Conservation (phyloP, 305 asterid species). For the Fraxinus platypoda region DNA sequence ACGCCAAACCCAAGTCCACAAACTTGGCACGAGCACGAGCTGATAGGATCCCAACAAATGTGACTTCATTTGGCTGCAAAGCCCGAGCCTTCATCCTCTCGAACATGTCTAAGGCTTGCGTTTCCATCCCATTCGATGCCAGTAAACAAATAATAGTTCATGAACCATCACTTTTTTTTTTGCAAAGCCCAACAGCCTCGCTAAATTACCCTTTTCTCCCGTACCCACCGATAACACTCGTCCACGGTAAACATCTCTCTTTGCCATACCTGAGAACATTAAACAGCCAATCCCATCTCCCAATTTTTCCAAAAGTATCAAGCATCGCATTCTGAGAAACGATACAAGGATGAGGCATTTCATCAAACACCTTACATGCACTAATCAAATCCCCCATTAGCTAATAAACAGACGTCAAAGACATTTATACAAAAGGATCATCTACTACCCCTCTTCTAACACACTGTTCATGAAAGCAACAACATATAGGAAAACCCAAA, state of each 20-base stretch:
- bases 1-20: constrained; percentile 53
- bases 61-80: constrained; percentile 57
- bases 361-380: constrained; percentile 61
- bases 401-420: constrained; percentile 52
- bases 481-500: constrained; percentile 28
- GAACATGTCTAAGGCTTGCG: constrained; percentile 59
- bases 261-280: constrained; percentile 48
- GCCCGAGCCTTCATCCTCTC: constrained; percentile 40
- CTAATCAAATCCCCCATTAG: constrained; percentile 40
- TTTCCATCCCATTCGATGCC: constrained; percentile 68
- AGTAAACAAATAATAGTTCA: constrained; percentile 66
- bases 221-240: constrained; percentile 63
- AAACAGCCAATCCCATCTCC: constrained; percentile 47
- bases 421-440: constrained; percentile 71
- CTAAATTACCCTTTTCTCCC: constrained; percentile 38
- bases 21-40: constrained; percentile 69
- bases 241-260: constrained; percentile 73
- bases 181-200: constrained; percentile 50
- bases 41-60: constrained; percentile 63
- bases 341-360: constrained; percentile 52
- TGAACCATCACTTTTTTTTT: constrained; percentile 59
- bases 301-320: constrained; percentile 61
- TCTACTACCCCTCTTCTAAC: constrained; percentile 56
- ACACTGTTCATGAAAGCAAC: constrained; percentile 54
- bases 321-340: constrained; percentile 70